phyloP scores from a whole-genome alignment of 2,329 filamentous ascomycete species.

The Aschersonia sp. region DNA sequence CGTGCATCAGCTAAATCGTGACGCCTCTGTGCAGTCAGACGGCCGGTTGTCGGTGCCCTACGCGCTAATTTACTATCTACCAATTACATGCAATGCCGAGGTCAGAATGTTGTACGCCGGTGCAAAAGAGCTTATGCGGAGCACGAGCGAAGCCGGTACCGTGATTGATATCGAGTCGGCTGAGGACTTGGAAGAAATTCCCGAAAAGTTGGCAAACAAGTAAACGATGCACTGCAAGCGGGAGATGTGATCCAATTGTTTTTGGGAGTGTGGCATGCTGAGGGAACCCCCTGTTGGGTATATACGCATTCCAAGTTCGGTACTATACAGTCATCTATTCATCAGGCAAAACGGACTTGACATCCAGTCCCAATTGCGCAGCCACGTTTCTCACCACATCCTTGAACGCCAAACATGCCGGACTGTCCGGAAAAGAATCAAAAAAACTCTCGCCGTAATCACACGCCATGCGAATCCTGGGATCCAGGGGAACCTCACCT shows the following conservation, averaged over 20 bases:
- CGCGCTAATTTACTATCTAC: slow-evolving; percentile 87
- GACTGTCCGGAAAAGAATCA: slow-evolving; percentile 84
- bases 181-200: slow-evolving; percentile 74
- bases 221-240: slow-evolving; percentile 1
- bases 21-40: slow-evolving; percentile 40
- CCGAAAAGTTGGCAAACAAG: slow-evolving; percentile 38
- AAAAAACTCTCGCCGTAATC: slow-evolving; percentile 97
- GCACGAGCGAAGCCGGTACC: slow-evolving; percentile 75
- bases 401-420: slow-evolving; percentile 71
- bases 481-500: slow-evolving; percentile 81
- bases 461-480: slow-evolving; percentile 87
- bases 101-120: slow-evolving; percentile 89
- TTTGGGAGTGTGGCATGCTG: too few species aligned
- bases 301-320: not conserved
- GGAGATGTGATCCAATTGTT: not conserved
- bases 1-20: not conserved
- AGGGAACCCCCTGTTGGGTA: too few species aligned
- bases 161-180: slow-evolving; percentile 72
- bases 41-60: slow-evolving; percentile 84
- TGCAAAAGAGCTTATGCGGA: slow-evolving; percentile 90
- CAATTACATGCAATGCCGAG: slow-evolving; percentile 77
- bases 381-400: slow-evolving; percentile 64
- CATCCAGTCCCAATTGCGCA: slow-evolving; percentile 47
- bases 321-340: slow-evolving; percentile 12
- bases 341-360: slow-evolving; percentile 35